A percentile compares a stretch with the other conserved stretches of the same genome.
Evolutionary conservation across 192 early-diverging fungal genomes (phyloP).

Genomic region (Coemansia reversa): DNA sequence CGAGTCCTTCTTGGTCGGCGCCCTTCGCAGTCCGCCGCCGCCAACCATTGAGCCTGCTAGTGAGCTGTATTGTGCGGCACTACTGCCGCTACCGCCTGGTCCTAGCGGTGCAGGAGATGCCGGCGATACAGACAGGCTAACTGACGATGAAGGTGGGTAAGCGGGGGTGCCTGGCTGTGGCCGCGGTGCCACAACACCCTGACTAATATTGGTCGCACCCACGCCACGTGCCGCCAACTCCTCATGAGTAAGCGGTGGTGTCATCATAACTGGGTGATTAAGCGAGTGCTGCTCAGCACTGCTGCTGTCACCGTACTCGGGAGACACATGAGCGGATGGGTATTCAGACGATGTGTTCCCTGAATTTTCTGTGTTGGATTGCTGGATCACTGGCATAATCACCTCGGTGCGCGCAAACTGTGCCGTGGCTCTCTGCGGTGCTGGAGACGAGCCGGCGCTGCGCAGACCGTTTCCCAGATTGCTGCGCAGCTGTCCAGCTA

Average conservation of each 20-base stretch:
- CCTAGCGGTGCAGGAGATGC: slow-evolving; percentile 14
- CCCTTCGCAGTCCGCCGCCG: slow-evolving; percentile 30
- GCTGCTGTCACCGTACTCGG: slow-evolving; percentile 20
- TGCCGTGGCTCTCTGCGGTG: slow-evolving; percentile 6
- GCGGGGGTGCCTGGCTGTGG: slow-evolving; percentile 2
- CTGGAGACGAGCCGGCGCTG: slow-evolving; percentile 7
- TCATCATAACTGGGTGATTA: slow-evolving; percentile 31
- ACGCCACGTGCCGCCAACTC: slow-evolving; percentile 35
- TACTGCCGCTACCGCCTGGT: not conserved
- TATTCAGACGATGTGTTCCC: slow-evolving; percentile 24
- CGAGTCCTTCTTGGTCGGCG: slow-evolving; percentile 48
- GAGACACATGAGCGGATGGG: slow-evolving; percentile 11
- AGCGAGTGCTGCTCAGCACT: slow-evolving; percentile 29
- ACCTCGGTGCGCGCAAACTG: slow-evolving; percentile 43
- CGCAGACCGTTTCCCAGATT: slow-evolving; percentile 11
- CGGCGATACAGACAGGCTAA: slow-evolving; percentile 31
- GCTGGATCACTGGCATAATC: slow-evolving; percentile 47
- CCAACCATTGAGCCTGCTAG: slow-evolving; percentile 15
- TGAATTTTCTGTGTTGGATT: slow-evolving; percentile 20
- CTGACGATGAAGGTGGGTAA: slow-evolving; percentile 21
- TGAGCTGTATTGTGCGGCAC: slow-evolving; percentile 23
- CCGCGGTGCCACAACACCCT: slow-evolving; percentile 1
- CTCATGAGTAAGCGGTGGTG: slow-evolving; percentile 46
- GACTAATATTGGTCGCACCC: slow-evolving; percentile 33
- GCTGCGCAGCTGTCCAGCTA: slow-evolving; percentile 23